These are phyloP conservation scores for Populus davidiana DNA, from an alignment of 345 rosid species.

Conservation along the genomic window DNA sequence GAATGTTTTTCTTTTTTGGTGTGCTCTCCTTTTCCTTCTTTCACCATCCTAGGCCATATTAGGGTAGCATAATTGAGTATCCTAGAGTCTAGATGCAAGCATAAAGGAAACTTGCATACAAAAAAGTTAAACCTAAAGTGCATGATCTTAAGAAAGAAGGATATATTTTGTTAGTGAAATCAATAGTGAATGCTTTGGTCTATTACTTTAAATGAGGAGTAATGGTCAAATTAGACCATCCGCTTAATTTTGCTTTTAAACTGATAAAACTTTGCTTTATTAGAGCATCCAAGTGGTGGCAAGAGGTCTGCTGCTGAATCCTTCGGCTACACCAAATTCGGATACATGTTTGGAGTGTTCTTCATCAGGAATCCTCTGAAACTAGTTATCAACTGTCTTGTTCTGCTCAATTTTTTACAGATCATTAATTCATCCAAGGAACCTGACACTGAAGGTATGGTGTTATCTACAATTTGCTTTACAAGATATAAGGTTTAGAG, in stretches of 20 bases:
- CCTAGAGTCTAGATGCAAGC: neutral
- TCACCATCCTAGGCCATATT: neutral
- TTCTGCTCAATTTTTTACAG: conserved; percentile 34
- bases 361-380: conserved; percentile 27
- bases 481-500: neutral
- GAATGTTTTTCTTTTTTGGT: neutral
- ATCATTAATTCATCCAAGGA: conserved; percentile 41
- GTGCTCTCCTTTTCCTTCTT: neutral
- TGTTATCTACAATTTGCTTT: neutral
- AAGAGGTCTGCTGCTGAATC: conserved; percentile 15
- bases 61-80: neutral
- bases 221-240: neutral
- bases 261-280: conserved; percentile 5
- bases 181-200: neutral
- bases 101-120: neutral
- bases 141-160: neutral
- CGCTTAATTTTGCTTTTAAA: neutral
- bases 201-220: neutral
- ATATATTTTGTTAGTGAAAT: neutral
- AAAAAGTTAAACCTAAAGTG: neutral
- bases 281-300: conserved; percentile 25
- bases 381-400: conserved; percentile 35
- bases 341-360: conserved; percentile 19
- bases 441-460: conserved; percentile 71
- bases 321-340: conserved; percentile 15